Evolutionary conservation across 352 stramenopile species (phyloP).

Genomic region (Pythium vanterpoolii): DNA sequence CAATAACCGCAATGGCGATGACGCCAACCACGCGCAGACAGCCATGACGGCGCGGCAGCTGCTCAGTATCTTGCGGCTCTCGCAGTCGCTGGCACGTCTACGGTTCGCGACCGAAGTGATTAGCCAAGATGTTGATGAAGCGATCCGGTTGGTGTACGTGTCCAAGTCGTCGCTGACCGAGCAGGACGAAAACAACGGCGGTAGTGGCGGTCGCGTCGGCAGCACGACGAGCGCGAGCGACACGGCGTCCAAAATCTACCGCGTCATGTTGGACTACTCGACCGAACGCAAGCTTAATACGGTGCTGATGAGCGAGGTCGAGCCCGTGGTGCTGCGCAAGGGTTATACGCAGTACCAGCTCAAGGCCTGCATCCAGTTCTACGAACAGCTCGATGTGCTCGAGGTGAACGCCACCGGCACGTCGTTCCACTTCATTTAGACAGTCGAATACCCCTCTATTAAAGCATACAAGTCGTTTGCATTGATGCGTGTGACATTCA

Average conservation of each 20-base stretch:
- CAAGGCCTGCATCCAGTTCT: conserved; percentile 93
- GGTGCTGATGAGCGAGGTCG: conserved; percentile 86
- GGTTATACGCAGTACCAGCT: conserved; percentile 96
- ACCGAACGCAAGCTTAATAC: conserved; percentile 58
- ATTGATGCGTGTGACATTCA: conserved; percentile 2
- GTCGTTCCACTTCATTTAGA: conserved; percentile 71
- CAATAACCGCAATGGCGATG: conserved; percentile 23
- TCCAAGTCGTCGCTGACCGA: conserved; percentile 95
- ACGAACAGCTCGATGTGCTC: conserved; percentile 87
- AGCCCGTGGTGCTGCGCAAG: conserved; percentile 95
- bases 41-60: conserved; percentile 98
- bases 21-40: conserved; percentile 91
- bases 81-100: conserved; percentile 94
- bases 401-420: conserved; percentile 76
- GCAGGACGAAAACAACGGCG: conserved; percentile 64
- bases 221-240: conserved; percentile 65
- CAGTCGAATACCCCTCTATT: conserved; percentile 11
- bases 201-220: conserved; percentile 20
- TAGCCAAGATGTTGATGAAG: conserved; percentile 97
- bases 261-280: conserved; percentile 94
- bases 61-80: conserved; percentile 98
- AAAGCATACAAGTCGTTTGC: not conserved
- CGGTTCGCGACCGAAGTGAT: conserved; percentile 95
- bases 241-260: conserved; percentile 94
- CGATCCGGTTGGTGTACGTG: conserved; percentile 95